Evolutionary conservation across 192 early-diverging fungal species (phyloP), one percentile per base, ranked within the genome.

Genomic region (Kappamyces sp.): DNA sequence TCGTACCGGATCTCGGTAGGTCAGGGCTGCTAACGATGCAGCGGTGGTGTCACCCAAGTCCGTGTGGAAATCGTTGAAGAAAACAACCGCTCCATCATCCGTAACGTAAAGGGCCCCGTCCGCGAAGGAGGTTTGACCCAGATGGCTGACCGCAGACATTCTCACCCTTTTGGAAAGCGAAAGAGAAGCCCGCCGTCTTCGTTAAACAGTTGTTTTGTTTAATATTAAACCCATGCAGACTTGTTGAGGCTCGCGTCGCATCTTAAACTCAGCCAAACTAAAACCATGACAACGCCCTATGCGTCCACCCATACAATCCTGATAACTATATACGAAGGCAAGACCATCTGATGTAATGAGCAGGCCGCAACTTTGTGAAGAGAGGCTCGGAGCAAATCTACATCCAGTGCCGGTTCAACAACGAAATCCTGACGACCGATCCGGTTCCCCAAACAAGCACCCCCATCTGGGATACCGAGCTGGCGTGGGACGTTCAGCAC

Each of bases 21-120:
- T 23, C 23, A 23, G 23, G 23, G 34, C 32, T 9, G 31, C 35
- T 49, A 49, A 72, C 57, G 12, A 34, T 70, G 5, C 51, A 80
- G 79, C 70, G 96, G 96, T 87, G 94, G 94, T 80, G 96, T 99
- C 75, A 99, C 96, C 71, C 96, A 83, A 58, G 96, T 99, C 75
- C 90, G 94, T 65, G 96, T 99, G 71, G 96, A 97, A 77, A 93
- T 99, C 79, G 86, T 97, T 77, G 94, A 97, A 78, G 93, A 99
- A 72, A 47, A 57, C 62, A 82, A 78, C 80, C 96, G 96, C 61
- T 88, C 90, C 74, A 96, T 99, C 81, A 94, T 99, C 81, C 92
- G 96, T 76, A 99, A 99, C 84, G 96, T 99, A 68, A 96, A 95
- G 87, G 96, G 96, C 59, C 96, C 96, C 67, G 96, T 99, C 64